Conservation (phyloP, 352 stramenopile species). For the Phytophthora megakarya region DNA sequence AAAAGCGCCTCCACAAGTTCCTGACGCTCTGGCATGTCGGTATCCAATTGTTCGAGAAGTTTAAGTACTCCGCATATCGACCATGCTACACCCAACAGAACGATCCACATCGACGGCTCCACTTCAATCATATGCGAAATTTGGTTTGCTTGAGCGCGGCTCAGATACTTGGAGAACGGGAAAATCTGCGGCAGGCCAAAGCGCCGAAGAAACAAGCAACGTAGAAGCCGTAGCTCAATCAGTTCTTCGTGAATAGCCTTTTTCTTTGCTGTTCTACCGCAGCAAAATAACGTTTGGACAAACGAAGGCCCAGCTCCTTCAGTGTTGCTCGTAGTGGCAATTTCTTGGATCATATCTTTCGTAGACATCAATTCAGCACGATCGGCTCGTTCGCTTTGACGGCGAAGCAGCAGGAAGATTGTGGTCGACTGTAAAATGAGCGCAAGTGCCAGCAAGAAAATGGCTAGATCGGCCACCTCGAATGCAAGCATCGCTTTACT, state of each 20-base stretch:
- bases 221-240: not conserved
- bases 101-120: slow-evolving; percentile 56
- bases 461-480: not conserved
- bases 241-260: not conserved
- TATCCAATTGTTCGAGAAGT: slow-evolving; percentile 20
- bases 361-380: not conserved
- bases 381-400: not conserved
- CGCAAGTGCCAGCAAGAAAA: not conserved
- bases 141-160: slow-evolving; percentile 57
- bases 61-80: slow-evolving; percentile 29
- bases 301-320: not conserved
- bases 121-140: slow-evolving; percentile 76
- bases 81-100: slow-evolving; percentile 49
- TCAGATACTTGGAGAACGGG: not conserved
- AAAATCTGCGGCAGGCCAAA: not conserved
- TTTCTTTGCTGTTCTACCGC: not conserved
- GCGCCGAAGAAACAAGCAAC: not conserved
- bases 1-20: slow-evolving; percentile 29
- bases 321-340: not conserved
- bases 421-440: not conserved
- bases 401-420: not conserved
- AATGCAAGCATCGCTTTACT: not conserved
- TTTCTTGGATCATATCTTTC: not conserved
- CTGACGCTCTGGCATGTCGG: slow-evolving; percentile 8
- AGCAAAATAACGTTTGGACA: not conserved